Evolutionary conservation across 169 alveolate genomes (phyloP).

Genomic region (Eimeria sp.): DNA sequence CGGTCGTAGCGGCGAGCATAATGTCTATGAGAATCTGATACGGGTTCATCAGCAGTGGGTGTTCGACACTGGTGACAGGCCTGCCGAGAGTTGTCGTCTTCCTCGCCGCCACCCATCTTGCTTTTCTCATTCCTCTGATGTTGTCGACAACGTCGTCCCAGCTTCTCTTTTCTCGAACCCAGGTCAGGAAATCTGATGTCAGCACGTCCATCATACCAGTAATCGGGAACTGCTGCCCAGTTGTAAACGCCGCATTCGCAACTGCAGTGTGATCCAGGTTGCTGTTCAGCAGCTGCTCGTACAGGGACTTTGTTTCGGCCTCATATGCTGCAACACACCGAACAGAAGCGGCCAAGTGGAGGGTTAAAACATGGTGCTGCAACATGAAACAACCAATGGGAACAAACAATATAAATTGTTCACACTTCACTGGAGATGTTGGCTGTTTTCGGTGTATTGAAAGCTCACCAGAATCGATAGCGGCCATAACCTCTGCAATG

Average conservation of each 20-base stretch:
- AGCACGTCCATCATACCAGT: neutral
- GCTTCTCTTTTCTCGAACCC: slow-evolving; percentile 20
- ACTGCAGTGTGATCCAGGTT: neutral
- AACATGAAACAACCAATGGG: no score
- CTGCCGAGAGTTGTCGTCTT: neutral
- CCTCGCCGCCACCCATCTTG: neutral
- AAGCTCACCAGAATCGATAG: slow-evolving; percentile 27
- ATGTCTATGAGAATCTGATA: slow-evolving; percentile 21
- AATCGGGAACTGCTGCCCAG: slow-evolving; percentile 27
- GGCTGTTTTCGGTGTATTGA: neutral
- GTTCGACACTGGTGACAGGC: slow-evolving; percentile 36
- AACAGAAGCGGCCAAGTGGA: neutral
- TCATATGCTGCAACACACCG: slow-evolving; percentile 27
- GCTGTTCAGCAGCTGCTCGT: slow-evolving; percentile 26
- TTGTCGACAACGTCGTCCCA: neutral
- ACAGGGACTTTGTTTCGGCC: slow-evolving; percentile 14
- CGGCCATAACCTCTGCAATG: neutral
- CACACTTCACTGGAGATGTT: no score
- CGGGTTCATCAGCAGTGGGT: slow-evolving; percentile 50
- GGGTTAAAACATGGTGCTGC: neutral
- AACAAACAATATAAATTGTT: neutral
- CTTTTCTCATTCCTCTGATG: neutral
- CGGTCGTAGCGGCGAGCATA: neutral
- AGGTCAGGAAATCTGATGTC: neutral
- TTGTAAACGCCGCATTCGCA: slow-evolving; percentile 6